Percentiles rank a stretch among this genome's conserved stretches.
phyloP scores from a whole-genome alignment of 2,329 filamentous ascomycete species.

The Aspergillus aculeatus region DNA sequence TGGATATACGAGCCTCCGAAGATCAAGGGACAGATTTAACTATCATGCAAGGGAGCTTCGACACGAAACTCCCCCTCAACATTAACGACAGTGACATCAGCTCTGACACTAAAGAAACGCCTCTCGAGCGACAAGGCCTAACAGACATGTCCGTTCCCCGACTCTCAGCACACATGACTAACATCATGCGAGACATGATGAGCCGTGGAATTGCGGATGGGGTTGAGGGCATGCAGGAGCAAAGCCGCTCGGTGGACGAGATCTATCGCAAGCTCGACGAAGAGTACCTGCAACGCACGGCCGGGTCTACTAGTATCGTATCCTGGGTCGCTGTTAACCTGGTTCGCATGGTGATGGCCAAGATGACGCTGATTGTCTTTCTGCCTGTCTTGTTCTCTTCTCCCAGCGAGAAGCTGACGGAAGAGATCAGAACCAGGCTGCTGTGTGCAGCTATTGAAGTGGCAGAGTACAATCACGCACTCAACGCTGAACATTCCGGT shows the following conservation, averaged over 20 bases:
- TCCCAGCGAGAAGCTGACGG: background rate
- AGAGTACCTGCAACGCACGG: conserved; percentile 43
- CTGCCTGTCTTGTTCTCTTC: conserved; percentile 45
- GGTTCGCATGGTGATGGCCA: conserved; percentile 36
- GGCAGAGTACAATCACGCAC: conserved; percentile 51
- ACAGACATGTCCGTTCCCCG: conserved; percentile 54
- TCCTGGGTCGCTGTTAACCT: conserved; percentile 52
- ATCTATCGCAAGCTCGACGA: conserved; percentile 46
- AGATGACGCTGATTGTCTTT: conserved; percentile 51
- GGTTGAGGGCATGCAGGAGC: conserved; percentile 27
- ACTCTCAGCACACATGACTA: conserved; percentile 35
- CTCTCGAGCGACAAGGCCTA: conserved; percentile 49
- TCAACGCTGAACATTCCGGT: conserved; percentile 52
- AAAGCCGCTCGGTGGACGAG: conserved; percentile 47
- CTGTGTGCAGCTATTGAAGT: conserved; percentile 35
- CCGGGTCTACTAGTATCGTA: conserved; percentile 39
- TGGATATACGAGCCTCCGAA: conserved; percentile 62
- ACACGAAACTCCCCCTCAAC: conserved; percentile 55
- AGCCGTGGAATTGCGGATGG: background rate
- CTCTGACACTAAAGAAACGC: conserved; percentile 34
- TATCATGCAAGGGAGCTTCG: conserved; percentile 58
- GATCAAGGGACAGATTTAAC: conserved; percentile 64
- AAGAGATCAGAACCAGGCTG: background rate
- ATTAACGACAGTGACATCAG: conserved; percentile 51
- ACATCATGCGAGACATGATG: conserved; percentile 31